Conservation (phyloP, 345 rosid genomes). For the Noccaea caerulescens region DNA sequence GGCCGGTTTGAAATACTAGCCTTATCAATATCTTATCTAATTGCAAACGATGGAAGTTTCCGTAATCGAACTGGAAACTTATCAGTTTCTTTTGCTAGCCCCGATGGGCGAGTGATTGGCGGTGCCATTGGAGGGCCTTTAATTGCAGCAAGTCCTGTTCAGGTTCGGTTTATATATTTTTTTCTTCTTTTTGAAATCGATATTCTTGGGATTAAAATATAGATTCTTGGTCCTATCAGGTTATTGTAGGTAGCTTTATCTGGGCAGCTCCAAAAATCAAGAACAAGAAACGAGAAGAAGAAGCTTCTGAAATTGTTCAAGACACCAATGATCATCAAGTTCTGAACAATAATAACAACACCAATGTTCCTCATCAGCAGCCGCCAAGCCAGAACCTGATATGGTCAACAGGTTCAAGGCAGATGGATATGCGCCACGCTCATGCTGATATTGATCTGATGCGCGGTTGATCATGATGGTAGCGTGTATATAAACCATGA, state of each 20-base stretch:
- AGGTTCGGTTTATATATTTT: constrained; percentile 48
- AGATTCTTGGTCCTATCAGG: constrained; percentile 49
- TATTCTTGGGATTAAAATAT: neutral
- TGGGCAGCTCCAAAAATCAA: constrained; percentile 80
- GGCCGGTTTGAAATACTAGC: constrained; percentile 90
- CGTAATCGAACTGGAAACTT: constrained; percentile 71
- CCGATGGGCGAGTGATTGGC: constrained; percentile 93
- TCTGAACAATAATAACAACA: constrained; percentile 48
- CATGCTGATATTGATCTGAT: constrained; percentile 89
- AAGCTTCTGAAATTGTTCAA: constrained; percentile 52
- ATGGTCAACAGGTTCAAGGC: constrained; percentile 73
- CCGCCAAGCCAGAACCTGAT: constrained; percentile 62
- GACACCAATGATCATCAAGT: constrained; percentile 50
- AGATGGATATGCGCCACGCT: constrained; percentile 67
- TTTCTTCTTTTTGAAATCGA: neutral
- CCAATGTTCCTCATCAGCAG: constrained; percentile 42
- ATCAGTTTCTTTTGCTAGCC: constrained; percentile 89
- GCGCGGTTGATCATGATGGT: constrained; percentile 70
- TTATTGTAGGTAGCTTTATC: constrained; percentile 88
- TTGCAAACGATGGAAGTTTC: constrained; percentile 52
- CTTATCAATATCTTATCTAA: constrained; percentile 74
- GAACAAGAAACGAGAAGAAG: constrained; percentile 62
- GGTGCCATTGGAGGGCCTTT: constrained; percentile 94
- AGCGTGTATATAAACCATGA: constrained; percentile 37
- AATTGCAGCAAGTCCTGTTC: constrained; percentile 88